These are phyloP conservation scores for Phytopythium oedochilum DNA, from an alignment of 352 stramenopile genomes.

Conservation along the genomic window DNA sequence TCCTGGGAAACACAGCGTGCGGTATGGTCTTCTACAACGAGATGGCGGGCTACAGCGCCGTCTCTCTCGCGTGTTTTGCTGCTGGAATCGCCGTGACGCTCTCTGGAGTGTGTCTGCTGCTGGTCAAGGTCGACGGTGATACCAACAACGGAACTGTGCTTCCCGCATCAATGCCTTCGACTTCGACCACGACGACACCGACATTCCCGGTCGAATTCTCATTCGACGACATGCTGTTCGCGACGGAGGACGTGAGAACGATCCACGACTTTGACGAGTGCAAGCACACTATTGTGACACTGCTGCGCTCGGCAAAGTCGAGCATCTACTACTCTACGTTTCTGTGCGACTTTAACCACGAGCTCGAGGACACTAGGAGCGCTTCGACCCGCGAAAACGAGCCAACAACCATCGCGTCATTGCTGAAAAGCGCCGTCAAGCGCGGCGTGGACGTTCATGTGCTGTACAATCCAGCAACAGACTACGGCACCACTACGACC, in stretches of 20 bases:
- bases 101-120: constrained; percentile 50
- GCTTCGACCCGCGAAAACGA: constrained; percentile 14
- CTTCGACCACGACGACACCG: not conserved
- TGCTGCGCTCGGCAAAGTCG: constrained; percentile 44
- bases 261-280: constrained; percentile 63
- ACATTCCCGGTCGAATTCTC: constrained; percentile 37
- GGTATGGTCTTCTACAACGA: constrained; percentile 82
- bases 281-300: constrained; percentile 48
- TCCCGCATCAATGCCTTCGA: constrained; percentile 6
- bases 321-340: constrained; percentile 83
- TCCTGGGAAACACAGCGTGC: constrained; percentile 69
- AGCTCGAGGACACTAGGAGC: constrained; percentile 11
- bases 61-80: constrained; percentile 41
- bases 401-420: constrained; percentile 55
- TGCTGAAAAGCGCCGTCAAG: constrained; percentile 45
- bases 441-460: constrained; percentile 64
- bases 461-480: constrained; percentile 65
- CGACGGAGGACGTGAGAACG: constrained; percentile 30
- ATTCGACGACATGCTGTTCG: constrained; percentile 64
- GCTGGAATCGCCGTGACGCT: constrained; percentile 54
- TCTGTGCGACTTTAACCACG: constrained; percentile 69
- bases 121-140: constrained; percentile 47
- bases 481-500: constrained; percentile 68
- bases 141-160: constrained; percentile 2
- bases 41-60: constrained; percentile 50